These are phyloP conservation scores for Marasmius fiardii DNA, from an alignment of 1,284 basidiomycete genomes.

Conservation along the genomic window DNA sequence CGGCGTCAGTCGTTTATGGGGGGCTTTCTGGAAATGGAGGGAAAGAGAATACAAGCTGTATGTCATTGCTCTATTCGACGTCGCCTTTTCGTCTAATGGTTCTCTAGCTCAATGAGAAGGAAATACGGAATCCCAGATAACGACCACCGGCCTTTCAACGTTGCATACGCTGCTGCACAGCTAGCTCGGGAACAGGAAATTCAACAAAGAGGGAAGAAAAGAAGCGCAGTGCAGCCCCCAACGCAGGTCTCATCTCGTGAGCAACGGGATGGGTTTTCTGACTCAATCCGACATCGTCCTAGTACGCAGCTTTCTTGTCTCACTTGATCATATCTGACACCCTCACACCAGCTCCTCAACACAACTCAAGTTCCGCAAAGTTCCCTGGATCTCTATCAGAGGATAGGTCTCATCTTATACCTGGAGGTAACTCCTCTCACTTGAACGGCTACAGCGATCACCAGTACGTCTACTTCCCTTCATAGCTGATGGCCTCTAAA, in stretches of 20 bases:
- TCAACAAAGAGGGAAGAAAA: slow-evolving; percentile 33
- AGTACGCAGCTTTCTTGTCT: slow-evolving; percentile 23
- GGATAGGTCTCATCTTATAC: not conserved
- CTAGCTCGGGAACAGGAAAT: slow-evolving; percentile 45
- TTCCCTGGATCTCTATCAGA: not conserved
- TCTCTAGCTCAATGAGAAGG: slow-evolving; percentile 50
- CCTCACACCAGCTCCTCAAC: not conserved
- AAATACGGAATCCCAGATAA: slow-evolving; percentile 78
- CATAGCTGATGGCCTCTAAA: not conserved
- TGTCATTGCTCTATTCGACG: slow-evolving; percentile 21
- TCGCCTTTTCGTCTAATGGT: not conserved
- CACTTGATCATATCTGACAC: not conserved
- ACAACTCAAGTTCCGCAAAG: slow-evolving; percentile 4
- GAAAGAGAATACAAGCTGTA: slow-evolving; percentile 61
- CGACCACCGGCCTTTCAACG: slow-evolving; percentile 76
- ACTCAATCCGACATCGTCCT: slow-evolving; percentile 34
- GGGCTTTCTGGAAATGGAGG: slow-evolving; percentile 43
- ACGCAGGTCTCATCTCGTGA: slow-evolving; percentile 20
- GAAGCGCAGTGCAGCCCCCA: slow-evolving; percentile 24
- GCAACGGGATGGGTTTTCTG: slow-evolving; percentile 27
- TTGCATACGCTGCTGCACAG: slow-evolving; percentile 72
- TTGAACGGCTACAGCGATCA: not conserved
- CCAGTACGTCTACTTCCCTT: slow-evolving; percentile 2
- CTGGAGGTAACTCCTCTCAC: not conserved
- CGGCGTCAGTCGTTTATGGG: slow-evolving; percentile 37